Base-by-base conservation (phyloP, 768 basidiomycete genomes). In the Amanita rubescens region DNA sequence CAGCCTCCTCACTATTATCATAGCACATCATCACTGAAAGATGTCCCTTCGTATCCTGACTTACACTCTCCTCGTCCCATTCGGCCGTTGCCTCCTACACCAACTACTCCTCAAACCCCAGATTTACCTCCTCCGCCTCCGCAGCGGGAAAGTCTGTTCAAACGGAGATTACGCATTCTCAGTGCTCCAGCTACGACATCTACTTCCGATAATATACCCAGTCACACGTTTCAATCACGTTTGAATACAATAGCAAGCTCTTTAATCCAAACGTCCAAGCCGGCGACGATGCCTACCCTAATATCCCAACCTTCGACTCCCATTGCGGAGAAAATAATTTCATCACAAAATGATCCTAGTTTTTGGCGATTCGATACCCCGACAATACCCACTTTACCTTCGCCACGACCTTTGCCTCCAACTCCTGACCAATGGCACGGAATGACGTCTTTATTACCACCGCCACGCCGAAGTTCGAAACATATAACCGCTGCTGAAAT, bases 81-180 rank as follows among this genome's bases (percentile, higher is more conserved):
- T 50, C 67, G 74, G 41, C 71, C 78, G 41, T 64, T 76, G 5
- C 77, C 79, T 6, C 71, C 74, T 19, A 66, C 71, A 1, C 70
- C 74, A 14, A 37, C 25, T 11, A 10, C 39, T 22, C n/a, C 30
- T 20, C n/a, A 25, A 2, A 5, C 14, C 17, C 59, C 17, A 55
- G 42, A 49, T 32, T 57, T 57, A 24, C 61, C 55, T 27, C 62
- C 57, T 7, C 57, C 2, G 9, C 60, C 55, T 33, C 63, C 57
- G 8, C 57, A 32, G 25, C 69, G 73, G 5, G 66, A 71, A 42
- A 58, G 75, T 2, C 80, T 82, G 10, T 59, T 88, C 59, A 80
- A 76, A 59, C 80, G 80, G 57, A 84, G 87, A 32, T 60, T 87
- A 51, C 82, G 87, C 48, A 81, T 85, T 47, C 75, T 82, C 48